Percentiles rank a stretch among this genome's conserved stretches.
Conservation (phyloP, 768 basidiomycete species). For the Boletus barrowsii region DNA sequence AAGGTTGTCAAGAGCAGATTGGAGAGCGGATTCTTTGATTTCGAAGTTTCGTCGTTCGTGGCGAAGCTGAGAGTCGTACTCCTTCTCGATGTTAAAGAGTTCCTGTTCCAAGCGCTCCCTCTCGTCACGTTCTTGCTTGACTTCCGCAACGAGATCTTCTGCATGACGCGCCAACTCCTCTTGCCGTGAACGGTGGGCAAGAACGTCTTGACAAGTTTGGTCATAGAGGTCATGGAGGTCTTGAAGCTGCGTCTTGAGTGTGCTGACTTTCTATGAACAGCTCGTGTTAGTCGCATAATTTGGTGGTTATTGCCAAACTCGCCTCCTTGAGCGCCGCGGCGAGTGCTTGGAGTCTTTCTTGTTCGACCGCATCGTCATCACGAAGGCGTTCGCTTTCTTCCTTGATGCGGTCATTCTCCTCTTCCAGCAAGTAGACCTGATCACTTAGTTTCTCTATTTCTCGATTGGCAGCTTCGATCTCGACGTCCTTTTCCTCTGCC, state of each 20-base stretch:
- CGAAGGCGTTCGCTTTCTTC: conserved; percentile 66
- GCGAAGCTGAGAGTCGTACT: conserved; percentile 60
- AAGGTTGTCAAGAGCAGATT: conserved; percentile 60
- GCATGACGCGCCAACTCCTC: conserved; percentile 76
- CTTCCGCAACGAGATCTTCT: conserved; percentile 65
- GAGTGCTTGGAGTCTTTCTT: conserved; percentile 64
- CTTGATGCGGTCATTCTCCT: conserved; percentile 73
- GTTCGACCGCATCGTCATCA: conserved; percentile 73
- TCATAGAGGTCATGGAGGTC: conserved; percentile 68
- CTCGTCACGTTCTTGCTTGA: conserved; percentile 55
- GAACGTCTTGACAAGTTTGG: conserved; percentile 54
- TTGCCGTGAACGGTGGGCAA: conserved; percentile 65
- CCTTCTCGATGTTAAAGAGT: conserved; percentile 54
- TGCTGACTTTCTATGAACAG: conserved; percentile 59
- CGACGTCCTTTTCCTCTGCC: conserved; percentile 73
- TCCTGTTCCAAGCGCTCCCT: conserved; percentile 54
- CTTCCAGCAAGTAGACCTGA: conserved; percentile 80
- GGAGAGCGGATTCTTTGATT: conserved; percentile 65
- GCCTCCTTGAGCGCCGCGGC: conserved; percentile 81
- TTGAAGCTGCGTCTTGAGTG: conserved; percentile 62
- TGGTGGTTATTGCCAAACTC: conserved; percentile 8
- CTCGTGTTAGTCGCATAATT: not conserved
- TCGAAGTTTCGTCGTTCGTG: conserved; percentile 63
- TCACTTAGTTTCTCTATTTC: conserved; percentile 81
- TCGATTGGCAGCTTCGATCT: conserved; percentile 67